phyloP scores from a whole-genome alignment of 106 monocot species.

The Acanthochlamys bracteata region DNA sequence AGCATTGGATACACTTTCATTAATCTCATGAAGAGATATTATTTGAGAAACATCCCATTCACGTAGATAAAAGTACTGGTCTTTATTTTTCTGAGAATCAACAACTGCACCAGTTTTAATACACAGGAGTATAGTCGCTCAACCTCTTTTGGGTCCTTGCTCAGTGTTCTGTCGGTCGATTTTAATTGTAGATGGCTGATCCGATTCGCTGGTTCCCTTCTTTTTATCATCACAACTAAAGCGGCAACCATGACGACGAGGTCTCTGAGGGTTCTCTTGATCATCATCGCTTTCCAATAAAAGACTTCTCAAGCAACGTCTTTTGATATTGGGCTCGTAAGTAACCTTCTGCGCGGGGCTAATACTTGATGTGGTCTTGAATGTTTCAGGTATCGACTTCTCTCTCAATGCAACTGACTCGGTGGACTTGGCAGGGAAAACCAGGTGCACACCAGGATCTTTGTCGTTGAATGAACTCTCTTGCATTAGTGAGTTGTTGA shows the following conservation, averaged over 20 bases:
- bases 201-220: constrained; percentile 6
- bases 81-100: too few relatives aligned
- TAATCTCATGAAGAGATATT: too few relatives aligned
- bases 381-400: constrained; percentile 5
- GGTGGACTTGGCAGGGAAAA: constrained; percentile 15
- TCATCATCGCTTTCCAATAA: constrained; percentile 31
- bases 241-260: constrained; percentile 58
- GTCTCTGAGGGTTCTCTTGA: constrained; percentile 34
- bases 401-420: neutral
- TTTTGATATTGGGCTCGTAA: constrained; percentile 42
- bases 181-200: too few relatives aligned
- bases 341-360: constrained; percentile 18
- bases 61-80: too few relatives aligned
- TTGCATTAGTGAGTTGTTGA: constrained; percentile 54
- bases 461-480: constrained; percentile 25
- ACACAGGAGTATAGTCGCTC: too few relatives aligned
- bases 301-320: constrained; percentile 65
- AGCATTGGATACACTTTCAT: too few relatives aligned
- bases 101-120: too few relatives aligned
- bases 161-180: too few relatives aligned
- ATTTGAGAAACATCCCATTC: too few relatives aligned
- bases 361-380: constrained; percentile 10
- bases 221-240: constrained; percentile 33
- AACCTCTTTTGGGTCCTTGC: too few relatives aligned
- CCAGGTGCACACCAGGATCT: constrained; percentile 45